These are phyloP conservation scores for Gossypium laxum DNA, from an alignment of 441 rosid genomes.

Conservation along the genomic window DNA sequence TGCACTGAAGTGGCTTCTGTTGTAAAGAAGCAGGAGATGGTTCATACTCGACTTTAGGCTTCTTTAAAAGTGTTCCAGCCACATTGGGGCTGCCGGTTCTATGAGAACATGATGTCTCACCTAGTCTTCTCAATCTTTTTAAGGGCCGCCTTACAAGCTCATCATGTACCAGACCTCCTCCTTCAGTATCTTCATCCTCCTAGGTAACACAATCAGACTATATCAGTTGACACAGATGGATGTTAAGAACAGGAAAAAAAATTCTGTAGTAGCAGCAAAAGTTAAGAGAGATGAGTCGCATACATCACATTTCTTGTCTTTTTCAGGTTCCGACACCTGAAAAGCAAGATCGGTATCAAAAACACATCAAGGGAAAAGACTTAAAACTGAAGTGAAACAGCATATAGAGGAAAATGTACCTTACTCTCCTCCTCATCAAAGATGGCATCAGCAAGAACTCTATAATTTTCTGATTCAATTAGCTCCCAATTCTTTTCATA, in stretches of 20 bases:
- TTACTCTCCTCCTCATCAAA: slow-evolving; percentile 60
- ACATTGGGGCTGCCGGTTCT: slow-evolving; percentile 18
- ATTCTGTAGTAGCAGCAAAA: slow-evolving; percentile 6
- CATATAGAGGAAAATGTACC: slow-evolving; percentile 31
- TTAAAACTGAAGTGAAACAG: slow-evolving; percentile 3
- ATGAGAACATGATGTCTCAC: slow-evolving; percentile 21
- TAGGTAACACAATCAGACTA: slow-evolving; percentile 15
- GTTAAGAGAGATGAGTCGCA: slow-evolving; percentile 12
- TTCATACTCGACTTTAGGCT: slow-evolving; percentile 31
- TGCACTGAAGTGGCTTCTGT: not conserved
- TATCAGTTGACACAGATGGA: not conserved
- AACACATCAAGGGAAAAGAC: slow-evolving; percentile 1
- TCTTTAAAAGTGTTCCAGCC: slow-evolving; percentile 21
- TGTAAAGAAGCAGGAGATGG: slow-evolving; percentile 14
- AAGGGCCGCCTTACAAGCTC: slow-evolving; percentile 46
- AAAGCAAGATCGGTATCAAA: slow-evolving; percentile 17
- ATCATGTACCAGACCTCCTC: slow-evolving; percentile 31
- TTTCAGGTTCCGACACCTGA: slow-evolving; percentile 32
- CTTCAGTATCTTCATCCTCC: slow-evolving; percentile 37
- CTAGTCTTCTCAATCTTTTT: slow-evolving; percentile 53
- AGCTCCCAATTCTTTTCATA: slow-evolving; percentile 75
- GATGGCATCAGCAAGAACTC: slow-evolving; percentile 80
- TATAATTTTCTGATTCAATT: slow-evolving; percentile 68
- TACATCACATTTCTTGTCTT: slow-evolving; percentile 26
- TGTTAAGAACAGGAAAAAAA: not conserved